Conservation (phyloP, 805 yeast genomes). For the Metschnikowia peoriensis region DNA sequence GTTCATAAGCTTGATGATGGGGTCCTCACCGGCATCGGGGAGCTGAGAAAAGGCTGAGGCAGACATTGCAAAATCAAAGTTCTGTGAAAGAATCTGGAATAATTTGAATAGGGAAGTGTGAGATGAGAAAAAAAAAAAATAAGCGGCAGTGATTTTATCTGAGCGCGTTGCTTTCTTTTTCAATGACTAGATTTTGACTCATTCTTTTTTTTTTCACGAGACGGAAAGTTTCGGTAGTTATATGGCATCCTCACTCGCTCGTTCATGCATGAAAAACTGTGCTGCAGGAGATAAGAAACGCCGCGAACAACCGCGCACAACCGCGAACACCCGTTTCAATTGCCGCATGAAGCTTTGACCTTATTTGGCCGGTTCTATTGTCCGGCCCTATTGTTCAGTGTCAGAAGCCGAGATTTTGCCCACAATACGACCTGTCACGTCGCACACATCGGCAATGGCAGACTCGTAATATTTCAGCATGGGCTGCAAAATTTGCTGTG, state of each 20-base stretch:
- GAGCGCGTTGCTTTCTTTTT: not conserved
- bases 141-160: not conserved
- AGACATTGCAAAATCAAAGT: not conserved
- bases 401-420: not conserved
- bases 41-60: slow-evolving; percentile 10
- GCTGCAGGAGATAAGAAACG: not conserved
- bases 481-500: slow-evolving; percentile 5
- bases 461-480: not conserved
- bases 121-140: not conserved
- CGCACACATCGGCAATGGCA: not conserved
- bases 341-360: not conserved
- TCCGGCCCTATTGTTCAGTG: not conserved
- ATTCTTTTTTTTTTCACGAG: not conserved
- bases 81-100: not conserved
- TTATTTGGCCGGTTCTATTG: too few relatives aligned
- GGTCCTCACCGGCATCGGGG: slow-evolving; percentile 15
- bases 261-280: slow-evolving; percentile 5
- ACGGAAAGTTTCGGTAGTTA: slow-evolving; percentile 1
- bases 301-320: slow-evolving; percentile 5
- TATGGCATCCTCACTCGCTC: not conserved
- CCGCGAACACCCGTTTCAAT: not conserved
- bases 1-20: slow-evolving; percentile 18
- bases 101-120: not conserved
- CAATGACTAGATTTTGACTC: not conserved
- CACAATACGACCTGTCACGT: not conserved